Evolutionary conservation across 129 eudicot genomes (phyloP).

Genomic region (Helichrysum umbraculigerum): DNA sequence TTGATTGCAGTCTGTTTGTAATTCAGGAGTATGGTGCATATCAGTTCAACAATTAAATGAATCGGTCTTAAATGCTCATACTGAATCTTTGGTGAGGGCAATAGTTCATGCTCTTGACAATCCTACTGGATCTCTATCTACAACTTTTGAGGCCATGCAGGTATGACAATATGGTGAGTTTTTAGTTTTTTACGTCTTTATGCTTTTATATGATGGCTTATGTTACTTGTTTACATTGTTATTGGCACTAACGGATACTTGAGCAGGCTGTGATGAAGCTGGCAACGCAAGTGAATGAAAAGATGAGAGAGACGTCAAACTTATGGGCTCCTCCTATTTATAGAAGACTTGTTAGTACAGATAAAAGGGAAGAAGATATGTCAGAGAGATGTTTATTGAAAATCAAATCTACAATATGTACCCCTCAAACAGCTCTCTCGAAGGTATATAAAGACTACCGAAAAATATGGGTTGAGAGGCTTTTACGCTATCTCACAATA

Average conservation of each 20-base stretch:
- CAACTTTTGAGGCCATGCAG: conserved; percentile 91
- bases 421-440: conserved; percentile 66
- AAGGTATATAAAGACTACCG: conserved; percentile 46
- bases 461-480: background rate
- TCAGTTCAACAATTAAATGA: conserved; percentile 75
- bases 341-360: conserved; percentile 75
- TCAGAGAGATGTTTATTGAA: conserved; percentile 76
- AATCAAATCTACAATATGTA: conserved; percentile 45
- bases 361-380: conserved; percentile 86
- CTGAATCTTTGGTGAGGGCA: conserved; percentile 59
- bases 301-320: conserved; percentile 68
- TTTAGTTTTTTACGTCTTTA: background rate
- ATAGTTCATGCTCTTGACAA: conserved; percentile 81
- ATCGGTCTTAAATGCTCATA: conserved; percentile 45
- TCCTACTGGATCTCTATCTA: conserved; percentile 83
- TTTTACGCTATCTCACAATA: background rate
- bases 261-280: conserved; percentile 69
- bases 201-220: background rate
- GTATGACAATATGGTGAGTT: conserved; percentile 25
- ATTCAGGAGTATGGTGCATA: conserved; percentile 91
- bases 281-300: conserved; percentile 53
- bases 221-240: background rate
- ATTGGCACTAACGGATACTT: conserved; percentile 9
- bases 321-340: conserved; percentile 82
- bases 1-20: conserved; percentile 70